A percentile compares a stretch with the other conserved stretches of the same genome.
Conservation (phyloP, 2,329 filamentous ascomycete species). For the Claviceps fusiformis region DNA sequence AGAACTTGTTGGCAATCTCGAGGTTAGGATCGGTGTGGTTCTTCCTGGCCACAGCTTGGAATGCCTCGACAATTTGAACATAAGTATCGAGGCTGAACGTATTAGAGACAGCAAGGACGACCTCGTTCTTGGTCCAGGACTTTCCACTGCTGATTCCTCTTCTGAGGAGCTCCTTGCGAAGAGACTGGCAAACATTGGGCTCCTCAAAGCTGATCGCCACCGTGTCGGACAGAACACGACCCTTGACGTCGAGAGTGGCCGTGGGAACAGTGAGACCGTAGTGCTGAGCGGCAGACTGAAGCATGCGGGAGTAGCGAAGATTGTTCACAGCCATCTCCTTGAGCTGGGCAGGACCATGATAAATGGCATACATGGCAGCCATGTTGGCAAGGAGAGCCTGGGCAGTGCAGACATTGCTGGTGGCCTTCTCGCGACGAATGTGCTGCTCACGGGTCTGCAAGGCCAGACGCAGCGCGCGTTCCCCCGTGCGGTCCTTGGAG, state of each 20-base stretch:
- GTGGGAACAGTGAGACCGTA: conserved; percentile 51
- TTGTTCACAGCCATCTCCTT: conserved; percentile 71
- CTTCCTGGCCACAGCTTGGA: conserved; percentile 16
- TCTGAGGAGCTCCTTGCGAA: conserved; percentile 29
- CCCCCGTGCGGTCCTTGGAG: conserved; percentile 78
- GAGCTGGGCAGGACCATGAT: conserved; percentile 76
- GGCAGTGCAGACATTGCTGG: conserved; percentile 93
- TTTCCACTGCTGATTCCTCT: conserved; percentile 67
- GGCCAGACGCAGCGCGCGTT: conserved; percentile 68
- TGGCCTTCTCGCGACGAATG: conserved; percentile 90
- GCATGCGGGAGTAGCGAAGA: conserved; percentile 54
- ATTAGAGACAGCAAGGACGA: conserved; percentile 16
- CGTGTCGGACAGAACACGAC: conserved; percentile 63
- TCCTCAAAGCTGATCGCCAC: conserved; percentile 45
- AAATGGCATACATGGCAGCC: conserved; percentile 87
- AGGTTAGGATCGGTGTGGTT: conserved; percentile 12
- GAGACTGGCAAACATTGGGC: conserved; percentile 9
- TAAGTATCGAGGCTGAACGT: conserved; percentile 12
- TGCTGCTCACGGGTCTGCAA: conserved; percentile 93
- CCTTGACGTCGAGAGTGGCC: conserved; percentile 40
- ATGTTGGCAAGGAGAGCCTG: conserved; percentile 92
- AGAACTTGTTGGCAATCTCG: conserved; percentile 26
- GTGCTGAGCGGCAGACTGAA: conserved; percentile 50
- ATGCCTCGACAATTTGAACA: conserved; percentile 10
- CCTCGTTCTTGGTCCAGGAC: conserved; percentile 13